Conservation (phyloP, 192 early-diverging fungal genomes). For the Umbelopsis sp. region DNA sequence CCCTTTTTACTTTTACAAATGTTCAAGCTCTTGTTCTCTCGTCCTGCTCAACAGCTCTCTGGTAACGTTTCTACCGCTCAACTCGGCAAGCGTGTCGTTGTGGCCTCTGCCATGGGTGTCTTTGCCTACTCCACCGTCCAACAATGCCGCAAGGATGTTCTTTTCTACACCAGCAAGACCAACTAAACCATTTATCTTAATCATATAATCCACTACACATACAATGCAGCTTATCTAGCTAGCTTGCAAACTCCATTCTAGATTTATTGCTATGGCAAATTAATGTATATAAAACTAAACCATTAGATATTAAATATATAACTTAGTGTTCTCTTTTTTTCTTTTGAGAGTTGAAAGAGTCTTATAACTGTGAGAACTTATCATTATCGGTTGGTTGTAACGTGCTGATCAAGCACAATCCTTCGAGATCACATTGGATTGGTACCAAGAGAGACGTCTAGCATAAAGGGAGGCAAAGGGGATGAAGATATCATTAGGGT, state of each 20-base stretch:
- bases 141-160: constrained; percentile 14
- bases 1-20: background rate
- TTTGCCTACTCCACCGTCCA: constrained; percentile 9
- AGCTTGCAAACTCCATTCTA: background rate
- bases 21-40: constrained; percentile 12
- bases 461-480: no score
- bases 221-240: background rate
- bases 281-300: constrained; percentile 8
- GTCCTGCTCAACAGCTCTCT: constrained; percentile 10
- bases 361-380: no score
- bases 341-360: no score
- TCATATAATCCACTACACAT: background rate
- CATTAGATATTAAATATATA: background rate
- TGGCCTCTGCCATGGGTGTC: constrained; percentile 5
- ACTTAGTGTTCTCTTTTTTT: no score
- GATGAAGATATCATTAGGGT: no score
- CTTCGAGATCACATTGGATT: no score
- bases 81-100: constrained; percentile 2
- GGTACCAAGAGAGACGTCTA: no score
- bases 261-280: background rate
- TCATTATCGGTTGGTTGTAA: no score
- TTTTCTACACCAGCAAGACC: constrained; percentile 6
- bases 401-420: no score
- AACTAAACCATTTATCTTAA: background rate
- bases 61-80: background rate